Evolutionary conservation across 1,284 basidiomycete genomes (phyloP), one percentile per base, ranked within the genome.

Genomic region (Cystobasidium sp.): DNA sequence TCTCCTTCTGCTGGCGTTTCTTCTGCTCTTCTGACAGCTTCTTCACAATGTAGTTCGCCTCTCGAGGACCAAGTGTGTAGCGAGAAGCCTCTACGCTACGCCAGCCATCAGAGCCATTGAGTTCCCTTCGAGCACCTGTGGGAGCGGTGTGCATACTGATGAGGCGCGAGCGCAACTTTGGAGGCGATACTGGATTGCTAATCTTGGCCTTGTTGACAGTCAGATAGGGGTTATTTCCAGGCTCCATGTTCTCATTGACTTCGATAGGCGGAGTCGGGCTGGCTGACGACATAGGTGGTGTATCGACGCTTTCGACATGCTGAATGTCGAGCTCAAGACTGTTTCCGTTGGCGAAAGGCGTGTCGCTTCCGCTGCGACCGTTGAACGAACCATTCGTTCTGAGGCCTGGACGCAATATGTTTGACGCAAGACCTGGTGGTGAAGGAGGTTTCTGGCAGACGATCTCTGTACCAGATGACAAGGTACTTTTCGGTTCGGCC

Each of bases 1-100:
- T 44, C 37, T 73, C 70, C 52, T 73, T 73, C 20, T 53, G 61
- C 70, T 56, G 46, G 4, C 70, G 62, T 20, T 56, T 73, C n/a
- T 51, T 53, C 43, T 73, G 70, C 31, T 73, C 70, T 44, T 73
- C 70, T 7, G 49, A 61, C 18, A 73, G 63, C 22, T 59, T 55
- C 20, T 49, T 53, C 5, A 53, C 63, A 37, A 73, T 73, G 53
- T 73, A 73, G 31, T 43, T 55, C 12, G 70, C 70, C 41, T 73
- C 70, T 31, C 37, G 24, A 46, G 51, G 56, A 44, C 70, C 70
- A 6, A 73, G 63, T 0, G 62, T 66, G 24, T 66, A 73, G 8
- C 62, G 37, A 31, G 56, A 55, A 20, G 56, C 70, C 24, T 73
- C 70, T 22, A 73, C 70, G 44, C 62, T 65, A n/a, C 70, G 46